Percentiles rank a stretch among this genome's conserved stretches.
These are phyloP conservation scores for Verruconis gallopava DNA, from an alignment of 2,329 filamentous ascomycete genomes.

Conservation along the genomic window DNA sequence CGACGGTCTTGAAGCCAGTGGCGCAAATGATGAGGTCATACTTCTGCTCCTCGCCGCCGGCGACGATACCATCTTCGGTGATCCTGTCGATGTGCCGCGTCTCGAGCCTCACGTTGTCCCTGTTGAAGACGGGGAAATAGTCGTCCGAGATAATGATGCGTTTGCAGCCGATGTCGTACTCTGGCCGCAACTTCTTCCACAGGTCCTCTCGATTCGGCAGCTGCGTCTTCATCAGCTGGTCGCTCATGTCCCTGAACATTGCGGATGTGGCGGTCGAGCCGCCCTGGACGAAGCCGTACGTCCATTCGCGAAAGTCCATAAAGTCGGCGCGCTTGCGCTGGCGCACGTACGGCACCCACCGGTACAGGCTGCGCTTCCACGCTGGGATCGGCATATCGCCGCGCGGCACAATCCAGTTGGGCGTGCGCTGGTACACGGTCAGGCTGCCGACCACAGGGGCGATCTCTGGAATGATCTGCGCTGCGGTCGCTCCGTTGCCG, in stretches of 20 bases:
- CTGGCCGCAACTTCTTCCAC: constrained; percentile 40
- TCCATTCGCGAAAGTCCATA: constrained; percentile 44
- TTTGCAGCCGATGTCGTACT: constrained; percentile 43
- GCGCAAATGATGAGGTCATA: constrained; percentile 46
- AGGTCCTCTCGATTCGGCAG: constrained; percentile 33
- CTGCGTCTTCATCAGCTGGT: constrained; percentile 30
- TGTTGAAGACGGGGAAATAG: constrained; percentile 38
- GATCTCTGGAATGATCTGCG: constrained; percentile 46
- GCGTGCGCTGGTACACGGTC: constrained; percentile 44
- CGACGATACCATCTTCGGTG: constrained; percentile 34
- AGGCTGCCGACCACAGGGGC: constrained; percentile 37
- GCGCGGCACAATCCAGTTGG: constrained; percentile 47
- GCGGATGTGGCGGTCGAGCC: constrained; percentile 19
- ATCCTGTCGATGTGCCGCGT: constrained; percentile 36
- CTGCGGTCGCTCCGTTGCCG: constrained; percentile 45
- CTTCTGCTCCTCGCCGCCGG: constrained; percentile 28
- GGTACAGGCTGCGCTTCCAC: constrained; percentile 30
- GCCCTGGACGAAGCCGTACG: constrained; percentile 21
- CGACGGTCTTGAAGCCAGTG: constrained; percentile 45
- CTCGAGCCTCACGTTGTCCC: constrained; percentile 37
- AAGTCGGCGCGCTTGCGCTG: constrained; percentile 36
- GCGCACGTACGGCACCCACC: constrained; percentile 38
- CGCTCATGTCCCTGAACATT: constrained; percentile 25
- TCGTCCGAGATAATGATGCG: constrained; percentile 42
- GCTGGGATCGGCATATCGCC: constrained; percentile 34